phyloP scores from a whole-genome alignment of 208 protist genomes.

The Crithidia expoeki region DNA sequence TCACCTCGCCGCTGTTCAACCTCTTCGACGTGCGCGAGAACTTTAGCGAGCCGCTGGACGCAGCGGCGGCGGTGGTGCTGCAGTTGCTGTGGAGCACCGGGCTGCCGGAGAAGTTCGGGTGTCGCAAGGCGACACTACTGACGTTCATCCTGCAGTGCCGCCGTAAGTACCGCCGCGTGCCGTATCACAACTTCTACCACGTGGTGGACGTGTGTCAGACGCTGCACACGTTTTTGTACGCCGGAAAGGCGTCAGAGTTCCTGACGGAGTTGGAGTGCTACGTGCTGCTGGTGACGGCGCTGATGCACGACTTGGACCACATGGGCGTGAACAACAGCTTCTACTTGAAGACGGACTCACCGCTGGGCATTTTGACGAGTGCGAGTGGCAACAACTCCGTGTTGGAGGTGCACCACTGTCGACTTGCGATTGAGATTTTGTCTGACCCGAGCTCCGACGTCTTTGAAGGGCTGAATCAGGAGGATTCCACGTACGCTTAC shows the following conservation, averaged over 20 bases:
- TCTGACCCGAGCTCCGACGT: slow-evolving; percentile 73
- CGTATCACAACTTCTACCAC: slow-evolving; percentile 91
- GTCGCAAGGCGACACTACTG: slow-evolving; percentile 67
- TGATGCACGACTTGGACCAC: slow-evolving; percentile 87
- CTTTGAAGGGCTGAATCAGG: slow-evolving; percentile 59
- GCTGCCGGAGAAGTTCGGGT: slow-evolving; percentile 78
- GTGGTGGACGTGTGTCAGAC: slow-evolving; percentile 87
- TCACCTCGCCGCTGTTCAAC: slow-evolving; percentile 71
- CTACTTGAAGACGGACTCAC: slow-evolving; percentile 87
- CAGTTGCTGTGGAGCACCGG: slow-evolving; percentile 62
- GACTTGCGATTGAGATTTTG: slow-evolving; percentile 86
- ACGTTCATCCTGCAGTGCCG: slow-evolving; percentile 85
- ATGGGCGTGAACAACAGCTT: slow-evolving; percentile 93
- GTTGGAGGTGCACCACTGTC: slow-evolving; percentile 90
- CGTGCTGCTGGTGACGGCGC: slow-evolving; percentile 77
- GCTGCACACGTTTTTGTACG: slow-evolving; percentile 72
- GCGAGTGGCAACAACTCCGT: slow-evolving; percentile 84
- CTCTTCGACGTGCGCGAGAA: slow-evolving; percentile 66
- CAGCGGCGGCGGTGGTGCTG: slow-evolving; percentile 53
- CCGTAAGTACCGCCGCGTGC: slow-evolving; percentile 81
- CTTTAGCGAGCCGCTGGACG: slow-evolving; percentile 47
- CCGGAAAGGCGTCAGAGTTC: slow-evolving; percentile 47
- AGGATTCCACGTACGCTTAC: slow-evolving; percentile 59
- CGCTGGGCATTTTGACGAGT: slow-evolving; percentile 81
- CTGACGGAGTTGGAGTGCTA: slow-evolving; percentile 82